phyloP scores from a whole-genome alignment of 2,329 filamentous ascomycete genomes.

The Mycocentrospora acerina region DNA sequence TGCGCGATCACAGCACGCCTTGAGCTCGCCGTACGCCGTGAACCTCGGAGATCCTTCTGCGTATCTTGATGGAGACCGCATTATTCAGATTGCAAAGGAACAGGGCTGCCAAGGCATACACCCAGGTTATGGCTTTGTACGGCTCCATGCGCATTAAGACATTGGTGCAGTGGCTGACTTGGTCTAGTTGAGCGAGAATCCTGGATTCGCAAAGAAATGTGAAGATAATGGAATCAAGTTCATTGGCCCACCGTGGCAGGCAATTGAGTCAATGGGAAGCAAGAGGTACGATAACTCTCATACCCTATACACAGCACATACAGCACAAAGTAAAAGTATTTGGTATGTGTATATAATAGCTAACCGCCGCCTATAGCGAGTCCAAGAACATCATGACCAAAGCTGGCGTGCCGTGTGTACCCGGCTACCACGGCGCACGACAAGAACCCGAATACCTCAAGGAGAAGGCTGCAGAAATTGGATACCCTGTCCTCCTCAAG shows the following conservation, averaged over 20 bases:
- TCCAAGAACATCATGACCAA: constrained; percentile 96
- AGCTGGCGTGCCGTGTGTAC: constrained; percentile 94
- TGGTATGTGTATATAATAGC: too few relatives aligned
- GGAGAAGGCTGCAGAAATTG: constrained; percentile 70
- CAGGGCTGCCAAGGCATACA: constrained; percentile 89
- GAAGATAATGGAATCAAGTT: constrained; percentile 89
- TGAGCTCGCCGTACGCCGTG: constrained; percentile 79
- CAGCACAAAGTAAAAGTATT: too few relatives aligned
- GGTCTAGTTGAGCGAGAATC: constrained; percentile 76
- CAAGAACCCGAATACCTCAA: constrained; percentile 68
- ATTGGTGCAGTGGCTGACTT: constrained; percentile 11
- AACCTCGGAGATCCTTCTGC: constrained; percentile 80
- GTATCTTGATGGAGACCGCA: constrained; percentile 91
- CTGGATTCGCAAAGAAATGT: constrained; percentile 83
- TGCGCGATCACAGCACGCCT: constrained; percentile 80
- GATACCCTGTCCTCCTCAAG: constrained; percentile 65
- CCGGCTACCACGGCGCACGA: constrained; percentile 87
- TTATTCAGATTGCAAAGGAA: constrained; percentile 83
- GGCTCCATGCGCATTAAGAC: constrained; percentile 9
- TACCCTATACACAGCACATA: too few relatives aligned
- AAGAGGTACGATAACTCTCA: constrained; percentile 61
- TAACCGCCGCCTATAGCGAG: constrained; percentile 47
- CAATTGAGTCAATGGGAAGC: constrained; percentile 83
- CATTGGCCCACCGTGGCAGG: constrained; percentile 82
- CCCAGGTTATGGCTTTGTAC: constrained; percentile 85